Evolutionary conservation across 768 basidiomycete genomes (phyloP), one percentile per base, ranked within the genome.

Genomic region (Kwoniella dejecticola): DNA sequence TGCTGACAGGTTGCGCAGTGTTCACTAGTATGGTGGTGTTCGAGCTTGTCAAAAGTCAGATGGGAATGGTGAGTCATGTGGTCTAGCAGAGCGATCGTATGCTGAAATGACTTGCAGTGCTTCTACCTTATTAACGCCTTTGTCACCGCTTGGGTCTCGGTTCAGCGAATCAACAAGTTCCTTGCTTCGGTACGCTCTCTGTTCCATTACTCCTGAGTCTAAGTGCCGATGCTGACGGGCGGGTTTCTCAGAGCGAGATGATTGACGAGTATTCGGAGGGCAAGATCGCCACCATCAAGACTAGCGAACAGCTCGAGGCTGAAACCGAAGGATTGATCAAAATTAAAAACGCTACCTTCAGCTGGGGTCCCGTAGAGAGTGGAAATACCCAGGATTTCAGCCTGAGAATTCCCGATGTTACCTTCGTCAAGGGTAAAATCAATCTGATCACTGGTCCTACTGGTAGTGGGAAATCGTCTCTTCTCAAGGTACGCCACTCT

Each of bases 11-110:
- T 11, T 12, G 27, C n/a, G 19, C n/a, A 70, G 83, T 84, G 12
- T 84, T 84, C 70, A 82, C 82, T 11, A 83, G 82, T 57, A 83
- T 85, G 80, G 73, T 83, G 58, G 85, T 88, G 29, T 89, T 89
- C 68, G 83, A 86, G 49, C 81, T 86, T 64, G 76, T 89, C 27
- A 82, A 85, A 29, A 80, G 81, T 2, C 84, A 85, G 33, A 67
- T 74, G 61, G 67, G 65, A 42, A 69, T 75, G 72, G 70, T 68
- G 36, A 50, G 63, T 53, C 6, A 47, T 15, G 4, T 31, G 26
- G 30, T 24, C 53, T 7, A 29, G 19, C n/a, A 21, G 12, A 19
- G 12, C n/a, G 19, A 26, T 26, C n/a, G n/a, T 19, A 23, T 6
- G 26, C 50, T 59, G 23, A 65, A 44, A 48, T n/a, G 15, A 10